Evolutionary conservation across 2,329 filamentous ascomycete species (phyloP), one percentile per base, ranked within the genome.

Genomic region (Neofusicoccum parvum): DNA sequence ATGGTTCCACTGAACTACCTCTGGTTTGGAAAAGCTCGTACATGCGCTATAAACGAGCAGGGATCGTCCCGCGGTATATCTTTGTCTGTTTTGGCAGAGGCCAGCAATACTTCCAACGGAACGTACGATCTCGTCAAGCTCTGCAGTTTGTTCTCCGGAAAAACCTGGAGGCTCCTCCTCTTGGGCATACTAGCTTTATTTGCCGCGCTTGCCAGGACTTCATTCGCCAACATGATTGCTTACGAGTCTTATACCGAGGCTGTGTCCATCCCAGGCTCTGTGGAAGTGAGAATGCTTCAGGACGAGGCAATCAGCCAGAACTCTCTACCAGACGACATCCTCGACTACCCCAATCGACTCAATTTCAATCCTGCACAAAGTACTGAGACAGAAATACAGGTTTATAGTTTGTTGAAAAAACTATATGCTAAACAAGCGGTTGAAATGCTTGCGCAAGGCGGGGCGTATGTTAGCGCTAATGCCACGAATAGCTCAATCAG

Each of bases 11-110:
- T 70, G 11, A 67, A 70, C 56, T 67, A 39, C 15, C 12, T 67
- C 39, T 69, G 68, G 68, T 70, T 70, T 41, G 58, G 36, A 20
- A 69, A 63, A 39, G 68, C 69, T 14, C 67, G 63, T 5, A 67
- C 68, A 5, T 67, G 68, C 7, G 67, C 62, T 9, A 51, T 68
- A 15, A 69, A 66, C 27, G 69, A 70, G 54, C 50, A 64, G 32
- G 23, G 23, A 23, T 34, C 36, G 12, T 20, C 36, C 3, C 32
- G 34, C 20, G 27, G 39, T 27, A 58, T 67, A 37, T 64, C 67
- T 6, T 53, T 69, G 9, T 34, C 53, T 5, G 34, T 65, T 3
- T 45, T 68, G 10, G 60, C 67, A 5, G 63, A 45, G 12, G 64
- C 67, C 14, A 69, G 69, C 49, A 17, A 27, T 20, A 66, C 65